Base-by-base conservation (phyloP, 352 stramenopile genomes). In the Globisporangium okanoganense region DNA sequence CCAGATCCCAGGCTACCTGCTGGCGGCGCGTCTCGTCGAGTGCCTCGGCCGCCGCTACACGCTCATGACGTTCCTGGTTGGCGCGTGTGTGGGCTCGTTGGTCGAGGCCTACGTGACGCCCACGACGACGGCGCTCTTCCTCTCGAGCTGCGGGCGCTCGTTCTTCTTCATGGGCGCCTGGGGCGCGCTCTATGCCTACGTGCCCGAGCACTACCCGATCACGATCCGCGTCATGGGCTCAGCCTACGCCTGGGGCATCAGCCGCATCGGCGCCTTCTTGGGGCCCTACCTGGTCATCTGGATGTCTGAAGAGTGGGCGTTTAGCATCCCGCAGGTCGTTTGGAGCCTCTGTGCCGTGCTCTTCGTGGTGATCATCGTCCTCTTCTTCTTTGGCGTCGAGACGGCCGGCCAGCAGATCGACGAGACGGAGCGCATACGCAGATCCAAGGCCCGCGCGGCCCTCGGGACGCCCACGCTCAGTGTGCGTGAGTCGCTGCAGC, bases 141-240 rank as follows among this genome's bases (percentile, higher is more conserved):
- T 61, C 18, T 50, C 52, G 50, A 55, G 66, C 22, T 65, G 61
- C 16, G 66, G 62, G 36, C 45, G 66, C 10, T 61, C 29, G 52
- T 64, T 47, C 62, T 58, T 58, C 22, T 58, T 49, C 52, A 58
- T 58, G 52, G 52, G 52, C 1, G 52, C 52, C 22, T 58, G 52
- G 52, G 52, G 61, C 0, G 48, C 68, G 20, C 66, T 70, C 25
- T 58, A 58, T 22, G 66, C 66, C n/a, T 72, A 71, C 62, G 68
- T 64, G 35, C 66, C 66, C 8, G 66, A 72, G 47, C 69, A 72
- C 58, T 72, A 72, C 51, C 62, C 66, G 24, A 70, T 64, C 20
- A 33, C 33, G 18, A 67, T 72, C 43, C 61, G 66, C 13, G 66
- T 54, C 33, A 69, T 61, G 57, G 66, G 66, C 18, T 63, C 56